Evolutionary conservation across 441 rosid species (phyloP).

Genomic region (Arabidopsis hybrid): DNA sequence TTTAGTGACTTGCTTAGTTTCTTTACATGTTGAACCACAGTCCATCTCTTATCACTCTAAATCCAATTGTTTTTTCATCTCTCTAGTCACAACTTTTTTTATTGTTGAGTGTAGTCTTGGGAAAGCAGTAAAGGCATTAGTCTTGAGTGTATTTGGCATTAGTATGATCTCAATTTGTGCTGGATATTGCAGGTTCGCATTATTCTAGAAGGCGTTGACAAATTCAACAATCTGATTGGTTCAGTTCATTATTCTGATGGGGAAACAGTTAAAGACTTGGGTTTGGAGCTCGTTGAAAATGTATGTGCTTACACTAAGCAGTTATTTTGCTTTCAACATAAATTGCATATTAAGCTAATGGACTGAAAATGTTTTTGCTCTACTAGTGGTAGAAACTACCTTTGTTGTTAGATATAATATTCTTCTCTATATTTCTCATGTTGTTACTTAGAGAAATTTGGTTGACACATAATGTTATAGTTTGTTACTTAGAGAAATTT

Average conservation of each 20-base stretch:
- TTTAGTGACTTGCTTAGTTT: no score
- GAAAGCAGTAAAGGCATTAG: no score
- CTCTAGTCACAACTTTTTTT: no score
- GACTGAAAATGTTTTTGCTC: neutral
- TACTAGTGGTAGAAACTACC: neutral
- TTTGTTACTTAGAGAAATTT: slow-evolving; percentile 35
- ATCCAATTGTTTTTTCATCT: no score
- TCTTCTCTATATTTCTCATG: no score
- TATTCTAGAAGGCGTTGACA: slow-evolving; percentile 97
- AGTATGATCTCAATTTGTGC: slow-evolving; percentile 33
- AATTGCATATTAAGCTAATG: neutral
- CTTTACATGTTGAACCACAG: no score
- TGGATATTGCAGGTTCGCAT: slow-evolving; percentile 78
- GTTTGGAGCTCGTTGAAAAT: slow-evolving; percentile 91
- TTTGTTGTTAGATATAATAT: neutral
- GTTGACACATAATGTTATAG: no score
- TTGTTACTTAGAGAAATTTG: no score
- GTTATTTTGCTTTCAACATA: neutral
- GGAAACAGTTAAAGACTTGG: slow-evolving; percentile 84
- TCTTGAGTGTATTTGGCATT: slow-evolving; percentile 13
- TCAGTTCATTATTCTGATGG: slow-evolving; percentile 92
- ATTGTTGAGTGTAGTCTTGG: no score
- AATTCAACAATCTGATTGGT: slow-evolving; percentile 91
- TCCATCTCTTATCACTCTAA: no score
- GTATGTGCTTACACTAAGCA: slow-evolving; percentile 55